phyloP scores from a whole-genome alignment of 2,329 filamentous ascomycete species.

The Calonectria crousiana region DNA sequence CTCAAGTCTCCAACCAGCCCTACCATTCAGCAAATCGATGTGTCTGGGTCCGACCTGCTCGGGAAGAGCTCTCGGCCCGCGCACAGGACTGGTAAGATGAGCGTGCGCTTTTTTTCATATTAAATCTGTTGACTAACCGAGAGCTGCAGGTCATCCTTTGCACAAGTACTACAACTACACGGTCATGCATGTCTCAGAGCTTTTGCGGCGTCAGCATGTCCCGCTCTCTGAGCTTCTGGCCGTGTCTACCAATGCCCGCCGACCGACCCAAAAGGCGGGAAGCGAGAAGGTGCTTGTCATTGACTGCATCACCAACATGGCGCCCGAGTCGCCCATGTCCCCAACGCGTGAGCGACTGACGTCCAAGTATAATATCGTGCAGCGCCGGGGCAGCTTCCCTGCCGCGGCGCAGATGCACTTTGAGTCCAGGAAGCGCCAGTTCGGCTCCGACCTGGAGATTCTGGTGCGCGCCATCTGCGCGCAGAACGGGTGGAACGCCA shows the following conservation, averaged over 20 bases:
- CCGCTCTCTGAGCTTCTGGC: conserved; percentile 62
- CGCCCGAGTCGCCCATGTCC: conserved; percentile 58
- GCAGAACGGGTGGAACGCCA: conserved; percentile 78
- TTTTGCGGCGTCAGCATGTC: conserved; percentile 61
- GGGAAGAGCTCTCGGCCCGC: conserved; percentile 61
- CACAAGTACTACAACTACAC: conserved; percentile 74
- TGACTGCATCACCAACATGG: conserved; percentile 71
- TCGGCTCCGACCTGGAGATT: conserved; percentile 76
- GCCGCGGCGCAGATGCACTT: conserved; percentile 66
- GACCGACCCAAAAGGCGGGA: conserved; percentile 40
- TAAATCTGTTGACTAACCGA: conserved; percentile 27
- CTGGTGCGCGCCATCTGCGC: conserved; percentile 80
- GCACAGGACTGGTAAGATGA: conserved; percentile 59
- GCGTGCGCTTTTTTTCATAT: too few species aligned
- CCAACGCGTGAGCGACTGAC: conserved; percentile 56
- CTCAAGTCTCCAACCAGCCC: conserved; percentile 71
- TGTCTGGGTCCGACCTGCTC: conserved; percentile 58
- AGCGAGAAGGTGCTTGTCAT: conserved; percentile 66
- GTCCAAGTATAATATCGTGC: conserved; percentile 48
- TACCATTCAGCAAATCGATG: conserved; percentile 68
- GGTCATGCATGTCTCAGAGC: conserved; percentile 68
- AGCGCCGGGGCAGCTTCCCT: conserved; percentile 53
- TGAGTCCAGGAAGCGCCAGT: conserved; percentile 68
- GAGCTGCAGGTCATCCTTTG: conserved; percentile 66
- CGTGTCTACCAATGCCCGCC: conserved; percentile 48